Base-by-base conservation (phyloP, 202 grass and related monocot genomes). In the Dendrocalamus latiflorus region DNA sequence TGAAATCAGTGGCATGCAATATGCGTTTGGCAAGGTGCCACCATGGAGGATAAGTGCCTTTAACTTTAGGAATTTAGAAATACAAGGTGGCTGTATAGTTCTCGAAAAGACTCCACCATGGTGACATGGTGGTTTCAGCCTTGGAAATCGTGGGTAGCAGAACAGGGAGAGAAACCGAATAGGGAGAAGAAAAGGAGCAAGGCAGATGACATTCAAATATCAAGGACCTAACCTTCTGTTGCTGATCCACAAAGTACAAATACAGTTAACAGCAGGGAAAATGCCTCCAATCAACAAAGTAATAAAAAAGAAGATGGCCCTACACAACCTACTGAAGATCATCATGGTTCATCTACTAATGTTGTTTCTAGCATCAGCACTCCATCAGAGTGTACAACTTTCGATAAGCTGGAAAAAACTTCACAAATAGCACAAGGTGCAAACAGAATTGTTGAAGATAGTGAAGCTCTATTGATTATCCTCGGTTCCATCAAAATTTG, bases 381-480 rank as follows among this genome's bases (percentile, higher is more conserved):
- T 51, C 83, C 80, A 80, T 82, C 92, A 91, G 91, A 88, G 54
- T 64, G 60, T 71, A 90, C 92, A 78, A 69, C 88, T 88, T 91
- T 98, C 65, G 89, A 87, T 86, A 94, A 89, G 36, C 83, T 98
- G 58, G 95, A 98, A 90, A 98, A 93, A 82, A 50, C 79, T 82
- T 98, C 95, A 81, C 88, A 92, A 69, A 98, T 90, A 88, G 87
- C 87, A 76, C 85, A 93, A 83, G 95, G 92, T 66, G 92, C 90
- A 82, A 86, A 62, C 36, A 88, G 3, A 44, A 93, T 98, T 87
- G 63, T 89, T 90, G 79, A 90, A 88, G 90, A 95, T 72, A 84
- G 44, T 55, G 89, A 94, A 87, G 86, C 87, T 71, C 60, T 95
- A 26, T 93, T 74, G 59, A 86, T 85, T 70, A n/a, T 93, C 73